These are phyloP conservation scores for Aurantiochytrium sp. DNA, from an alignment of 108 stramenopile genomes.

Conservation along the genomic window DNA sequence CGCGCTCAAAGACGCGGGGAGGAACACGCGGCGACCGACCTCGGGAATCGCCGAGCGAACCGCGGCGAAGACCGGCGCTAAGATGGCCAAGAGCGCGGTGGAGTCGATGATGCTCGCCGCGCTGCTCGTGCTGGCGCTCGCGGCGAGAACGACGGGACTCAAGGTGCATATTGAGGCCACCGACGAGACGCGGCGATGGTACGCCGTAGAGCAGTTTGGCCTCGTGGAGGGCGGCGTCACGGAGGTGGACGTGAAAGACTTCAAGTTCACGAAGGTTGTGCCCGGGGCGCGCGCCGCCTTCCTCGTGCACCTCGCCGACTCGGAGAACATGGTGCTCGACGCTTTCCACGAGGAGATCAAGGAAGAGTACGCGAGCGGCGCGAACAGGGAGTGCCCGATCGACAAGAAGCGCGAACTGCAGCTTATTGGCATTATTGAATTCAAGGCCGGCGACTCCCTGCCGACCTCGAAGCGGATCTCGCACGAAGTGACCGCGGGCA, in stretches of 20 bases:
- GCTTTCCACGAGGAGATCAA: not conserved
- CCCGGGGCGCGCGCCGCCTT: not conserved
- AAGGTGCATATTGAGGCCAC: not conserved
- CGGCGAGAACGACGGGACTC: not conserved
- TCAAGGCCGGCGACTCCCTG: not conserved
- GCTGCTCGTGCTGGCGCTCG: no score
- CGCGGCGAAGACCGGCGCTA: no score
- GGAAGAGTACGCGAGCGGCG: not conserved
- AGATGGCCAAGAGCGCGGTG: no score
- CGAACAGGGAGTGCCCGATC: not conserved
- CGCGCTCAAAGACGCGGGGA: no score
- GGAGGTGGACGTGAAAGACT: conserved; percentile 63
- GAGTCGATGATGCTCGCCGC: no score
- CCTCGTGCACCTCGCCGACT: conserved; percentile 35
- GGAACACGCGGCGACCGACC: no score
- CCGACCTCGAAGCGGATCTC: conserved; percentile 28
- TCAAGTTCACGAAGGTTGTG: not conserved
- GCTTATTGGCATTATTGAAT: not conserved
- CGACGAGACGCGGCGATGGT: conserved; percentile 40
- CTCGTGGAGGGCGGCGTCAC: conserved; percentile 72
- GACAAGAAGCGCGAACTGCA: not conserved
- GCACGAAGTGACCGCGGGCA: conserved; percentile 48
- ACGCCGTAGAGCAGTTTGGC: conserved; percentile 71
- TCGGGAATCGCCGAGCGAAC: no score
- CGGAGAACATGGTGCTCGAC: conserved; percentile 29